Evolutionary conservation across 768 basidiomycete species (phyloP), one percentile per base, ranked within the genome.

Genomic region (Termitomyces sp.): DNA sequence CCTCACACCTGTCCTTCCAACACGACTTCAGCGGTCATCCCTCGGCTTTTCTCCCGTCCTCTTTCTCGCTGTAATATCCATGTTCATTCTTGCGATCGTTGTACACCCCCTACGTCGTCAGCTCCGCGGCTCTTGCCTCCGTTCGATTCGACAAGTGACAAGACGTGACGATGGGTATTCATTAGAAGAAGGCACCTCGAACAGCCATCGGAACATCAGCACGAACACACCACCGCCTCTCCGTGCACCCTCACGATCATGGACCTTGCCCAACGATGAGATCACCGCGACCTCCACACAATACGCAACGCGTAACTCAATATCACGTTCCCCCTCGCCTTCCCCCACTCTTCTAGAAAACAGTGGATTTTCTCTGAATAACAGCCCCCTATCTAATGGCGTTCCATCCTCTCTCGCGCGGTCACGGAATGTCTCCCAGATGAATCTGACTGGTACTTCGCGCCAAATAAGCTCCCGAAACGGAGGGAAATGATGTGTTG

Each of bases 11-110:
- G 86, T 86, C 63, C 71, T 92, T 20, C 88, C 88, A 10, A 62
- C 78, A 12, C 81, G 79, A 10, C 70, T 92, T 22, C 82, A 79
- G 7, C 75, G 86, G 27, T 71, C 78, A 29, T 82, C 86, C 0
- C 79, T 91, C 29, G 88, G 89, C 0, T 89, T 91, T 66, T 88
- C 89, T 5, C 83, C 83, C 7, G 73, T 88, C 20, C 65, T 82
- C n/a, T 70, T 86, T 60, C 58, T 89, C 7, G 75, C 87, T 61
- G 86, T 82, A 65, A 55, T 77, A 15, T 56, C 77, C 53, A 56
- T 80, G 22, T 59, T 82, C 25, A 67, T 72, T 36, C 41, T 82
- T 36, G 39, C 84, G 15, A 66, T 78, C 43, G 57, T 84, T 38
- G 65, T 67, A 23, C 83, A 75, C 56, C 85, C 88, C 5, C 64